phyloP scores from a whole-genome alignment of 2,329 filamentous ascomycete species.

The Xylaria sp. region DNA sequence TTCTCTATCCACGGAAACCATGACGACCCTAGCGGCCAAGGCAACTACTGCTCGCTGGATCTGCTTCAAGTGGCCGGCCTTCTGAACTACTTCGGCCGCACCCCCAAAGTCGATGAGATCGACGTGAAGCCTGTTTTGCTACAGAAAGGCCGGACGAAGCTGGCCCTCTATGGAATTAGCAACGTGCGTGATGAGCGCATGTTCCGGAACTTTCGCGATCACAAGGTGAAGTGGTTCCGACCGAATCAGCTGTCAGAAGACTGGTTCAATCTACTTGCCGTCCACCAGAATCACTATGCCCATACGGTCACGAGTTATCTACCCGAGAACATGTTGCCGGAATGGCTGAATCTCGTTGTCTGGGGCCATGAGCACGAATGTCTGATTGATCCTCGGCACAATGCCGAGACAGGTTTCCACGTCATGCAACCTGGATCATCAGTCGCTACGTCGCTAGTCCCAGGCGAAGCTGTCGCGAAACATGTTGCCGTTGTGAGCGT shows the following conservation, averaged over 20 bases:
- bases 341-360: conserved; percentile 84
- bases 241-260: conserved; percentile 74
- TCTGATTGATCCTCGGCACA: conserved; percentile 74
- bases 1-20: conserved; percentile 99
- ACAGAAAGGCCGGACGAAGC: conserved; percentile 88
- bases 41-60: conserved; percentile 85
- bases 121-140: conserved; percentile 84
- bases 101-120: conserved; percentile 89
- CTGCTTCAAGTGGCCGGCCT: conserved; percentile 85
- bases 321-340: conserved; percentile 85
- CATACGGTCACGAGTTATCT: conserved; percentile 91
- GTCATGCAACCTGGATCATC: conserved; percentile 98
- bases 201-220: conserved; percentile 87
- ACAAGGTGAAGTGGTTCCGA: conserved; percentile 89
- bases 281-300: conserved; percentile 94
- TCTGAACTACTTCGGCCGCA: conserved; percentile 92
- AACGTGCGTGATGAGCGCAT: conserved; percentile 95
- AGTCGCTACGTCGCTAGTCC: conserved; percentile 84
- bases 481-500: conserved; percentile 83
- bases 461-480: conserved; percentile 85
- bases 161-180: conserved; percentile 89
- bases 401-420: conserved; percentile 83
- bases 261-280: conserved; percentile 93
- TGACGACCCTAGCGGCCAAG: conserved; percentile 95
- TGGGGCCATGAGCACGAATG: conserved; percentile 99